These are phyloP conservation scores for Penicillium cinerascens DNA, from an alignment of 495 filamentous ascomycete genomes.

Conservation along the genomic window DNA sequence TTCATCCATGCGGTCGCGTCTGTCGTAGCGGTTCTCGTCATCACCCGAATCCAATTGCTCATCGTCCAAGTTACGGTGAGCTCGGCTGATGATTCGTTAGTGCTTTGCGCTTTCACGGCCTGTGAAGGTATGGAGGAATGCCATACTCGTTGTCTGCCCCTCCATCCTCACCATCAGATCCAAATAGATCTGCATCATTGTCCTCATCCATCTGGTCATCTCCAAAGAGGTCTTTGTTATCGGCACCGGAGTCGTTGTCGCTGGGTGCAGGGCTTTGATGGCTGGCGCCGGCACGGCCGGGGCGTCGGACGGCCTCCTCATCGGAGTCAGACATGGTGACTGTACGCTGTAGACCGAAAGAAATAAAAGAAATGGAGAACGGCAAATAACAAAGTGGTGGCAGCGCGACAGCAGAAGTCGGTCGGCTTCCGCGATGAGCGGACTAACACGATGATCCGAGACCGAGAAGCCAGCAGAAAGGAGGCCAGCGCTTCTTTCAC, in stretches of 20 bases:
- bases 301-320: constrained; percentile 42
- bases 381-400: not conserved
- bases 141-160: constrained; percentile 40
- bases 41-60: constrained; percentile 79
- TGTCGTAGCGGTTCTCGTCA: constrained; percentile 58
- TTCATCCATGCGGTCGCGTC: constrained; percentile 48
- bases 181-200: constrained; percentile 64
- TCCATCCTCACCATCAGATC: constrained; percentile 45
- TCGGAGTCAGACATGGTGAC: constrained; percentile 42
- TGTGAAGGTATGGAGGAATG: constrained; percentile 15
- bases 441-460: constrained; percentile 15
- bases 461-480: constrained; percentile 3
- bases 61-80: constrained; percentile 61
- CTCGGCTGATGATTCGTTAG: constrained; percentile 34
- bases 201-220: constrained; percentile 46
- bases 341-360: not conserved
- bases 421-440: constrained; percentile 2
- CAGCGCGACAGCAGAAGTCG: not conserved
- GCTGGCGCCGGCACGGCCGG: constrained; percentile 27
- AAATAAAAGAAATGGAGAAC: not conserved
- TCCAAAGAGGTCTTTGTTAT: constrained; percentile 28
- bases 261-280: constrained; percentile 32
- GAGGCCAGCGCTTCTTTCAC: constrained; percentile 14
- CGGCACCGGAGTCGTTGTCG: constrained; percentile 22
- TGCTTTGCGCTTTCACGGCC: constrained; percentile 23